Base-by-base conservation (phyloP, 805 yeast genomes). In the Alloascoidea africana region DNA sequence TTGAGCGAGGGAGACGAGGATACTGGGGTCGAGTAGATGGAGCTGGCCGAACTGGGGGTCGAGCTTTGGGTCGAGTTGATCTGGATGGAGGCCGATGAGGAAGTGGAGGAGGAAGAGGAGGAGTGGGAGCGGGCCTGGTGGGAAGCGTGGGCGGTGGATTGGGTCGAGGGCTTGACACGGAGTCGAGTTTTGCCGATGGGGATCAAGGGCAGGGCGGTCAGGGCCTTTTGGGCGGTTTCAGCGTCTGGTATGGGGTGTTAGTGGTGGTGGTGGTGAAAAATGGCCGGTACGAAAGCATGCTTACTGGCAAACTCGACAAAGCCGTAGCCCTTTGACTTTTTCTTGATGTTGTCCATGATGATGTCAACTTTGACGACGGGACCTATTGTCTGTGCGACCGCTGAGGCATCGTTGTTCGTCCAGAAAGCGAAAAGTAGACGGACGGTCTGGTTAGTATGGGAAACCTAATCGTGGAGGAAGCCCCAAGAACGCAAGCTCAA, bases 301-400 rank as follows among this genome's bases (percentile, higher is more conserved):
- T n/a, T n/a, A n/a, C n/a, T n/a, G n/a, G n/a, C n/a, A n/a, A 23
- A 23, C 30, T n/a, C 30, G 30, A 23, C n/a, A n/a, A 23, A 23
- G 30, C 30, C 30, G n/a, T 8, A 23, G 13, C 30, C 30, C n/a
- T 23, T 23, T 8, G 30, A 23, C 30, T 23, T 23, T 8, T 23
- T 8, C 13, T n/a, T 8, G 13, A n/a, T n/a, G n/a, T 23, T 23
- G n/a, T 23, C 30, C 30, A 23, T 23, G n/a, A 23, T 23, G 30
- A 23, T 23, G 30, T 23, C 30, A 8, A 23, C 30, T 23, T n/a
- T 23, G 30, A 8, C n/a, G 30, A 23, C 30, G 30, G 30, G 30
- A n/a, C 30, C 30, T 8, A 23, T 23, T 23, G 30, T 23, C n/a
- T 23, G 13, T 23, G 30, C 30, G 30, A 23, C 30, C n/a, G 30